phyloP scores from a whole-genome alignment of 768 basidiomycete genomes.

The Xanthoconium purpureum region DNA sequence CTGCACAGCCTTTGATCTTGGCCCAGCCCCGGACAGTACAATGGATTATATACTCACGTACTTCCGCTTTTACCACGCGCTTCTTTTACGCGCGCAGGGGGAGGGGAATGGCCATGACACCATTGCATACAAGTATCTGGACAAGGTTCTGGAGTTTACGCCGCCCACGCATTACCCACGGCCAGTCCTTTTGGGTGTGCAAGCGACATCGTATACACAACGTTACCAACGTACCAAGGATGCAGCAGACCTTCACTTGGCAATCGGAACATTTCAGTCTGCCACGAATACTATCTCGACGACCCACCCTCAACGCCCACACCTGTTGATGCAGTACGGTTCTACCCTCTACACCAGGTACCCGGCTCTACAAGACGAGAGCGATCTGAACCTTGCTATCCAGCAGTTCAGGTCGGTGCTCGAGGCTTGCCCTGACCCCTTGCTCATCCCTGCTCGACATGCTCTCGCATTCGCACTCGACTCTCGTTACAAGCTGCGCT shows the following conservation, averaged over 20 bases:
- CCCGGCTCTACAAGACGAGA: conserved; percentile 7
- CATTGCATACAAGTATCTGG: conserved; percentile 2
- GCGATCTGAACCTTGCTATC: conserved; percentile 22
- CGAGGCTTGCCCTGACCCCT: neutral
- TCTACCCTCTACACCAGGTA: conserved; percentile 14
- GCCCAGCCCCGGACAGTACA: conserved; percentile 1
- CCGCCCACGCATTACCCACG: conserved; percentile 7
- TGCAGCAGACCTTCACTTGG: conserved; percentile 15
- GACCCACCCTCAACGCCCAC: conserved; percentile 10
- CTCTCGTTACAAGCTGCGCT: conserved; percentile 4
- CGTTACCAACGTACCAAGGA: conserved; percentile 13
- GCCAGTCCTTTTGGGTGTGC: conserved; percentile 6
- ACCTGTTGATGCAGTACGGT: conserved; percentile 19
- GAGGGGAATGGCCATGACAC: neutral
- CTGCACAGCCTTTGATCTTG: conserved; percentile 17
- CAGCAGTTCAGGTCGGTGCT: conserved; percentile 3
- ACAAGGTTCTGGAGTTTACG: conserved; percentile 7
- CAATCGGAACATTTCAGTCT: neutral
- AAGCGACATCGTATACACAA: conserved; percentile 9
- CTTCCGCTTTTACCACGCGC: conserved; percentile 6
- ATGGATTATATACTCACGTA: conserved; percentile 5
- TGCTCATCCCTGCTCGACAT: conserved; percentile 4
- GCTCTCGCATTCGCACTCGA: conserved; percentile 10
- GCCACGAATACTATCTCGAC: conserved; percentile 4
- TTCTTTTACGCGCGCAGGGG: neutral